Evolutionary conservation across 176 grass and related monocot genomes (phyloP), one percentile per base, ranked within the genome.

Genomic region (Aegilops sharonensis): DNA sequence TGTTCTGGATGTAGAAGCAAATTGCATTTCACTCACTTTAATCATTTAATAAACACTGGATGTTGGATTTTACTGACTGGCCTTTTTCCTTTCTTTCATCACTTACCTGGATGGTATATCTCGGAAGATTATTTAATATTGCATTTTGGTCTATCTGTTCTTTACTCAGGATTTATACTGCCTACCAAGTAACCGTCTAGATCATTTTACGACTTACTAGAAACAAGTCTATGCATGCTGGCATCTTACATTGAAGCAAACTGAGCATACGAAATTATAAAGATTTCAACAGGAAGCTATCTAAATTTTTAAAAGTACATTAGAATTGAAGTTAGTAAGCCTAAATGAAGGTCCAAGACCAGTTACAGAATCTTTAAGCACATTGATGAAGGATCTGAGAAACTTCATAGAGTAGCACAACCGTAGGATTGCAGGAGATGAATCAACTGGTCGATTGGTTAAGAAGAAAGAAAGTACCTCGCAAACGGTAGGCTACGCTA

Each of bases 401-500:
- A 85, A 81, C 35, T 47, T 64, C 15, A 76, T 47, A 78, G 24
- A 77, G 62, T 66, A 85, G 11, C 9, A 64, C 32, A 39, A 64
- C 17, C 29, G 9, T 23, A 43, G 10, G 48, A 86, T 8, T 25
- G 47, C 6, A 79, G 32, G n/a, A 23, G 18, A 88, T 35, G 37
- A 34, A 91, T 81, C 13, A 83, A 87, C 23, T 48, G 7, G 89
- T 59, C 75, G 17, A 50, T 60, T 59, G 57, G 54, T 76, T 59
- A 71, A 87, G 57, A 71, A 87, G 57, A 78, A 59, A 72, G 27
- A 59, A 85, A 73, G 52, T 94, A 98, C 96, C 96, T 99, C 97
- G 90, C 84, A 96, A 84, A 20, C 97, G 91, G 74, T 99, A 99
- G 60, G 97, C 97, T 31, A 99, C 90, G 83, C 94, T 99, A 81